Evolutionary conservation across 176 grass and related monocot species (phyloP).

Genomic region (Poa annua): DNA sequence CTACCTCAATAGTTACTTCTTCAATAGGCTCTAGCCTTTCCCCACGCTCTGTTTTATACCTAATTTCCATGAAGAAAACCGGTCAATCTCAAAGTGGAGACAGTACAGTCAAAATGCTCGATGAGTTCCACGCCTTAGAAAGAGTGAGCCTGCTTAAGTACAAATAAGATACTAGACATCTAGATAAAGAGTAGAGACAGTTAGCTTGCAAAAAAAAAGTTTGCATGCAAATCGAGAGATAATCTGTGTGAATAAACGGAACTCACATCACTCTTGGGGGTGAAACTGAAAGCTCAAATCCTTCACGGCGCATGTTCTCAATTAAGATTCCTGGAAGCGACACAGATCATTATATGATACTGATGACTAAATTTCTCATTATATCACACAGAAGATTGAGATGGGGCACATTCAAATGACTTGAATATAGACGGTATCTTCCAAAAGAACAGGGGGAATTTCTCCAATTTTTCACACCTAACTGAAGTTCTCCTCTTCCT

Average conservation of each 20-base stretch:
- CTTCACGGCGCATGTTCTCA: slow-evolving; percentile 99
- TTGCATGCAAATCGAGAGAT: not conserved
- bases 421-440: slow-evolving; percentile 19
- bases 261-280: slow-evolving; percentile 98
- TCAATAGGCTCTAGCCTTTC: slow-evolving; percentile 91
- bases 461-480: slow-evolving; percentile 64
- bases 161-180: slow-evolving; percentile 10
- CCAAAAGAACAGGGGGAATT: slow-evolving; percentile 27
- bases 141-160: not conserved
- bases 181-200: slow-evolving; percentile 21
- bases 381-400: not conserved
- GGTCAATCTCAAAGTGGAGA: slow-evolving; percentile 26
- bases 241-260: not conserved
- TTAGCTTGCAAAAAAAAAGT: slow-evolving; percentile 17
- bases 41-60: slow-evolving; percentile 85
- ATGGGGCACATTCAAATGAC: not conserved
- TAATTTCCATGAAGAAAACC: slow-evolving; percentile 41
- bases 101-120: slow-evolving; percentile 22
- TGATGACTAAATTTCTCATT: slow-evolving; percentile 25
- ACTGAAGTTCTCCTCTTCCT: slow-evolving; percentile 98
- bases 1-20: slow-evolving; percentile 99
- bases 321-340: slow-evolving; percentile 90
- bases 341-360: slow-evolving; percentile 29
- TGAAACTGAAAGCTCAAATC: slow-evolving; percentile 98
- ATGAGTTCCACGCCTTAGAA: slow-evolving; percentile 6